Base-by-base conservation (phyloP, 495 filamentous ascomycete species). In the Articulospora tetracladia region DNA sequence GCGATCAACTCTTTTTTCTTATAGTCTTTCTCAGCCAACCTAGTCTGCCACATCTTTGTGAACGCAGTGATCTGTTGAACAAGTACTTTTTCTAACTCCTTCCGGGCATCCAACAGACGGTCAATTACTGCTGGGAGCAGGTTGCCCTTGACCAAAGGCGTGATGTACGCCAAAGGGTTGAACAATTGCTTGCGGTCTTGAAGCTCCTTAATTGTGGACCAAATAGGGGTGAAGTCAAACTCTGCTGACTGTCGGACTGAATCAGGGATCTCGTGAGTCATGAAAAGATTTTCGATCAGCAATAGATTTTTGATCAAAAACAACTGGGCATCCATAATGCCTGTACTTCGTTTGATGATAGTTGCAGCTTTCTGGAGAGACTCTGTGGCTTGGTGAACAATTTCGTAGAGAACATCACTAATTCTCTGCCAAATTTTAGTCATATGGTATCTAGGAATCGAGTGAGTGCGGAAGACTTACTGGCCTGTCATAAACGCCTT, bases 261-360 rank as follows among this genome's bases (percentile, higher is more conserved):
- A 47, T 92, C 90, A 64, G 89, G 93, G 70, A 97, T 94, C 74
- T 97, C 92, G 62, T 96, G 92, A 19, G 92, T 90, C 34, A 96
- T 83, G 27, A 97, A 90, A 64, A 93, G 88, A 63, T 93, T 91
- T 67, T 96, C 96, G 12, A 97, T 83, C 60, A 95, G 85, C 39
- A 96, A 86, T 1, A 97, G 79, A 69, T 97, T 93, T 64, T 91
- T 92, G 73, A 97, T 86, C 61, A 95, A 83, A 73, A 97, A 97
- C 28, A 97, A 30, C 78, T 82, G 25, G 73, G 80, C 80, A 77
- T 83, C 26, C 74, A 76, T 58, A 71, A 90, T 89, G 0, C 89
- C 75, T 57, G 79, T 76, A 1, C 72, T 74, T 36, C 77, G 75
- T 10, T 73, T 72, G 39, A 79, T 73, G 53, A 70, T 76, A 23